phyloP scores from a whole-genome alignment of 106 monocot genomes.

The Triglochin maritima region DNA sequence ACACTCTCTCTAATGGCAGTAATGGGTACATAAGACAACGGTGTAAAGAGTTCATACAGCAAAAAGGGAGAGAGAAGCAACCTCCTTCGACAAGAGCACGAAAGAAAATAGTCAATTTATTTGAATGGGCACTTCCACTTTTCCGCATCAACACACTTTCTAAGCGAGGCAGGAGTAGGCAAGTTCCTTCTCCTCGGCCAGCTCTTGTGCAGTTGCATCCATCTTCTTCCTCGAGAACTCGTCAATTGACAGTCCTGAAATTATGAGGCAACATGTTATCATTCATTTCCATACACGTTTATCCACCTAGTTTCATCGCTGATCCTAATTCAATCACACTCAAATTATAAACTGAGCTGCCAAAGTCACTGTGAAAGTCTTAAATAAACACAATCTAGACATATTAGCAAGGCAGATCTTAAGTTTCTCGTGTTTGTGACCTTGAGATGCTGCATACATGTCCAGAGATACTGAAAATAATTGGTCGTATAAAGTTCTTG shows the following conservation, averaged over 20 bases:
- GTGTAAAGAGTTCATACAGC: background rate
- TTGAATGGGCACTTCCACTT: background rate
- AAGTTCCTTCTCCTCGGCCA: conserved; percentile 75
- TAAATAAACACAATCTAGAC: background rate
- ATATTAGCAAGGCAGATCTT: background rate
- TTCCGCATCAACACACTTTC: background rate
- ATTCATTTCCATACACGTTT: background rate
- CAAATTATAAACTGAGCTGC: background rate
- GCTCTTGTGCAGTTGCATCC: conserved; percentile 78
- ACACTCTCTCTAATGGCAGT: too few relatives aligned
- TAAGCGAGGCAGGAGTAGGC: conserved; percentile 86
- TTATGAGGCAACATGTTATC: background rate
- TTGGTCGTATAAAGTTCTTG: too few relatives aligned
- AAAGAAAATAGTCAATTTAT: conserved; percentile 1
- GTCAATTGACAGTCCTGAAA: conserved; percentile 56
- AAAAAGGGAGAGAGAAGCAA: background rate
- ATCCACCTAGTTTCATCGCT: too few relatives aligned
- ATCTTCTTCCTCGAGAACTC: conserved; percentile 92
- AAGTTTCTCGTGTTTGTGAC: background rate
- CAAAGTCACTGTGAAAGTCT: too few relatives aligned
- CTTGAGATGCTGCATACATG: background rate
- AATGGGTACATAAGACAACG: background rate
- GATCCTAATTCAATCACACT: background rate
- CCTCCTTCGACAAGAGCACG: too few relatives aligned
- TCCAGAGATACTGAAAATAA: too few relatives aligned